Conservation (phyloP, 1,139 yeast genomes). For the Suhomyces maxii region DNA sequence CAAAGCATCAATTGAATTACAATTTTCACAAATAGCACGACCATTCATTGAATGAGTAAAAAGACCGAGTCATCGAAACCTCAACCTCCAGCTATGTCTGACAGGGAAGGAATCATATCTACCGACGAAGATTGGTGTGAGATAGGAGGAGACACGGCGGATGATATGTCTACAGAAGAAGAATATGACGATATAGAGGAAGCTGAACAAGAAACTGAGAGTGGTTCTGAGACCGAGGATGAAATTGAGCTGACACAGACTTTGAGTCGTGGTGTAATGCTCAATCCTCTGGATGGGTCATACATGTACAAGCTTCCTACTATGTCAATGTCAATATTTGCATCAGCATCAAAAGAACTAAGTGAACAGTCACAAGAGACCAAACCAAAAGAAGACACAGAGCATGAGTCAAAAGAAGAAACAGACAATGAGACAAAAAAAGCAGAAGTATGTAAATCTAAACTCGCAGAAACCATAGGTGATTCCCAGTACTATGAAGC, state of each 20-base stretch:
- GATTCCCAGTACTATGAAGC: slow-evolving; percentile 13
- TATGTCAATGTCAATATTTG: slow-evolving; percentile 1
- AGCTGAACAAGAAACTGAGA: not conserved
- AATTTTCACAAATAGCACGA: not conserved
- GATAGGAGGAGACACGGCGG: slow-evolving; percentile 1
- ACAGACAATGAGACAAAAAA: not conserved
- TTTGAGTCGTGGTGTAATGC: slow-evolving; percentile 1
- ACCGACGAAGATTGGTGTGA: slow-evolving; percentile 15
- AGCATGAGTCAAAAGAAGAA: not conserved
- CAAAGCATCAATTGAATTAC: no score
- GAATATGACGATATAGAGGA: slow-evolving; percentile 7
- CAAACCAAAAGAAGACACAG: not conserved
- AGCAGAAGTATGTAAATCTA: not conserved
- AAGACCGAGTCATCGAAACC: not conserved
- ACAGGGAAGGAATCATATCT: slow-evolving; percentile 14
- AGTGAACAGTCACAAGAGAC: not conserved
- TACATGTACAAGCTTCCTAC: slow-evolving; percentile 14
- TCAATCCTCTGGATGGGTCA: slow-evolving; percentile 6
- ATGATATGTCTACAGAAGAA: slow-evolving; percentile 7
- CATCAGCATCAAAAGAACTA: not conserved
- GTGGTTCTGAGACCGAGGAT: not conserved
- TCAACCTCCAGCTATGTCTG: slow-evolving; percentile 7
- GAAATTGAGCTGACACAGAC: slow-evolving; percentile 1
- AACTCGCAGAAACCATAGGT: no score
- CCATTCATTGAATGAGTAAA: not conserved